Evolutionary conservation across 495 filamentous ascomycete genomes (phyloP).

Genomic region (Talaromyces proteolyticus): DNA sequence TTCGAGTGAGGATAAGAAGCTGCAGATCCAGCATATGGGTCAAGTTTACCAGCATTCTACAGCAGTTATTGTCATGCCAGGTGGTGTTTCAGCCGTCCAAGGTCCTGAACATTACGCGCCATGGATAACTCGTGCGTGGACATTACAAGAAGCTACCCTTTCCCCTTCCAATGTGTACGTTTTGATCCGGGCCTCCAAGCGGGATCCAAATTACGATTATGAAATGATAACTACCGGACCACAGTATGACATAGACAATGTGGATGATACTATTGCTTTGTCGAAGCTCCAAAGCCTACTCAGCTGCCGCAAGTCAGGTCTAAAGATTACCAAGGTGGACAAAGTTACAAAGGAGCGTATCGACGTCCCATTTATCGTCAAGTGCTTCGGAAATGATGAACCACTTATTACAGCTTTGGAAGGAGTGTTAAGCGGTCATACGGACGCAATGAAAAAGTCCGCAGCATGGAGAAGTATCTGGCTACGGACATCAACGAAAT

Average conservation of each 20-base stretch:
- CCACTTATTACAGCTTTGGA: background rate
- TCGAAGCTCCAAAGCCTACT: slow-evolving; percentile 3
- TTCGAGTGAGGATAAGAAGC: slow-evolving; percentile 1
- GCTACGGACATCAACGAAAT: slow-evolving; percentile 1
- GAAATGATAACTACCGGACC: background rate
- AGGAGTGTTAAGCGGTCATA: background rate
- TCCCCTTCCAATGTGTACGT: slow-evolving; percentile 4
- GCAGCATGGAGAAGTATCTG: slow-evolving; percentile 1
- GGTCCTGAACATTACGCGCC: background rate
- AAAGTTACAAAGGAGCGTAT: background rate
- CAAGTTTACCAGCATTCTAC: background rate
- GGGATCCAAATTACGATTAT: slow-evolving; percentile 1
- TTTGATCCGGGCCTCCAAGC: background rate
- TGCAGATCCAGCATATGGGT: slow-evolving; percentile 5
- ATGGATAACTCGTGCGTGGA: slow-evolving; percentile 5
- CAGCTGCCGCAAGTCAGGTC: background rate
- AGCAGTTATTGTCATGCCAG: slow-evolving; percentile 1
- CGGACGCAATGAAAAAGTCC: slow-evolving; percentile 3
- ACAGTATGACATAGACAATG: background rate
- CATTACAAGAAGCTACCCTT: slow-evolving; percentile 3
- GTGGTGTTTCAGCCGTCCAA: background rate
- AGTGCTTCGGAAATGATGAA: slow-evolving; percentile 1
- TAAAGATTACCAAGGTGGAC: background rate
- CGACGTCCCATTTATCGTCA: background rate
- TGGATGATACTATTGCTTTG: background rate